A percentile compares a stretch with the other conserved stretches of the same genome.
Evolutionary conservation across 2,329 filamentous ascomycete genomes (phyloP).

Genomic region (Ceratocystis cubensis): DNA sequence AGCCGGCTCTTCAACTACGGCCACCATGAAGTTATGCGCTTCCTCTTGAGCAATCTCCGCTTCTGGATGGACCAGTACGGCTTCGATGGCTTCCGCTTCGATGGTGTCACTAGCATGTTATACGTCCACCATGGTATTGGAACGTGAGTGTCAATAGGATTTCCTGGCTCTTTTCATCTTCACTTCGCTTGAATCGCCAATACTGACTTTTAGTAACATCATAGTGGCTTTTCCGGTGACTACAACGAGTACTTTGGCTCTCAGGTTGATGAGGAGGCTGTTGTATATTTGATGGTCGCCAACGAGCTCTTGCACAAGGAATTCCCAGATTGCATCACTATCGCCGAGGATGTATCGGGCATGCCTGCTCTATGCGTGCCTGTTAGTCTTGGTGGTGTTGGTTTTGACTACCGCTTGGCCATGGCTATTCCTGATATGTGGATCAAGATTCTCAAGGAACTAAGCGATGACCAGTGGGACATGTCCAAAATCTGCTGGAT

Average conservation of each 20-base stretch:
- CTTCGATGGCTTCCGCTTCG: constrained; percentile 95
- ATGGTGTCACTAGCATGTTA: constrained; percentile 97
- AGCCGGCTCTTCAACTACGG: constrained; percentile 96
- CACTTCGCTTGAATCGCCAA: background rate
- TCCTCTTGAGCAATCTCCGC: constrained; percentile 83
- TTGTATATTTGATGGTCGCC: constrained; percentile 89
- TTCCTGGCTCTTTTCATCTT: background rate
- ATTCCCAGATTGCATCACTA: constrained; percentile 77
- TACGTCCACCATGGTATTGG: constrained; percentile 94
- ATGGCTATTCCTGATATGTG: constrained; percentile 99
- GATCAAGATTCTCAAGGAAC: constrained; percentile 96
- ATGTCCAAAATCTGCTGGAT: constrained; percentile 75
- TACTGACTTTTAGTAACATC: constrained; percentile 24
- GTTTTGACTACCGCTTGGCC: constrained; percentile 91
- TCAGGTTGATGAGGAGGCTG: constrained; percentile 79
- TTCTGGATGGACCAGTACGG: constrained; percentile 99
- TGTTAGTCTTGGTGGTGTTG: constrained; percentile 74
- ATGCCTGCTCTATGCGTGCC: constrained; percentile 95
- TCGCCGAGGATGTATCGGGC: constrained; percentile 94
- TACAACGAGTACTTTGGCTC: constrained; percentile 97
- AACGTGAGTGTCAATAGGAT: constrained; percentile 50
- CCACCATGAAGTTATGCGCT: constrained; percentile 85
- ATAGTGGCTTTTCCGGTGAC: constrained; percentile 83
- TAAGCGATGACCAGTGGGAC: constrained; percentile 83
- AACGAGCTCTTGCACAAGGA: constrained; percentile 91